Conservation (phyloP, 2,329 filamentous ascomycete species). For the Camptophora hylomeconis region DNA sequence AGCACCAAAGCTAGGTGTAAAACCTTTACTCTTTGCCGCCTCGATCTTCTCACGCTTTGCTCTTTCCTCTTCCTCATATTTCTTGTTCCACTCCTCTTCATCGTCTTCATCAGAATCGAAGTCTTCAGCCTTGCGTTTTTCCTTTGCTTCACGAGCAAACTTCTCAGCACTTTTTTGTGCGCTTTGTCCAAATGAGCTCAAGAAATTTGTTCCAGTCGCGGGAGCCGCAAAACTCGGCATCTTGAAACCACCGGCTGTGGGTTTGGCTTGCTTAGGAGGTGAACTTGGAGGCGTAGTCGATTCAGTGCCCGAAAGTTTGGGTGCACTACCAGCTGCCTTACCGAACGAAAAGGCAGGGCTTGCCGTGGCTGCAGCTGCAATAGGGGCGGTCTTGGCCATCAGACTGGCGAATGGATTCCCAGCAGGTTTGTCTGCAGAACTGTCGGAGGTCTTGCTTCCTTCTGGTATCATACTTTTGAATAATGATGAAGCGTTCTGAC, state of each 20-base stretch:
- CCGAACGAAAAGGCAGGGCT: conserved; percentile 2
- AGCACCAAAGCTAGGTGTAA: conserved; percentile 12
- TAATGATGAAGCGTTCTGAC: too few species aligned
- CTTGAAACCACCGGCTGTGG: conserved; percentile 10
- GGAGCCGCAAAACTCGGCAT: conserved; percentile 23
- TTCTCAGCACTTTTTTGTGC: conserved; percentile 24
- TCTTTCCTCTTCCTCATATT: conserved; percentile 32
- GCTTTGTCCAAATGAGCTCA: conserved; percentile 28
- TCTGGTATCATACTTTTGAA: conserved; percentile 5
- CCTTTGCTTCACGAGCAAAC: conserved; percentile 30
- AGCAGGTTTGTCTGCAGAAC: conserved; percentile 1
- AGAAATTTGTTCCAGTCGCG: conserved; percentile 23
- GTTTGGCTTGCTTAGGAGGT: conserved; percentile 10
- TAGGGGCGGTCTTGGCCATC: too few species aligned
- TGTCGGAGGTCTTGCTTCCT: neutral
- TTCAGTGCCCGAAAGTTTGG: conserved; percentile 2
- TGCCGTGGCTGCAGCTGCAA: conserved; percentile 1
- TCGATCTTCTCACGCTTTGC: conserved; percentile 31
- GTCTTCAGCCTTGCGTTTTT: conserved; percentile 37
- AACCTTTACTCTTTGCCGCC: conserved; percentile 22
- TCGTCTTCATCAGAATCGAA: conserved; percentile 41
- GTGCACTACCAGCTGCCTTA: neutral
- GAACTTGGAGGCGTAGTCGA: conserved; percentile 16
- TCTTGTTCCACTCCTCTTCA: conserved; percentile 35
- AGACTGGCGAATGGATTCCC: neutral